Evolutionary conservation across 805 yeast species (phyloP).

Genomic region (Metschnikowia shivogae): DNA sequence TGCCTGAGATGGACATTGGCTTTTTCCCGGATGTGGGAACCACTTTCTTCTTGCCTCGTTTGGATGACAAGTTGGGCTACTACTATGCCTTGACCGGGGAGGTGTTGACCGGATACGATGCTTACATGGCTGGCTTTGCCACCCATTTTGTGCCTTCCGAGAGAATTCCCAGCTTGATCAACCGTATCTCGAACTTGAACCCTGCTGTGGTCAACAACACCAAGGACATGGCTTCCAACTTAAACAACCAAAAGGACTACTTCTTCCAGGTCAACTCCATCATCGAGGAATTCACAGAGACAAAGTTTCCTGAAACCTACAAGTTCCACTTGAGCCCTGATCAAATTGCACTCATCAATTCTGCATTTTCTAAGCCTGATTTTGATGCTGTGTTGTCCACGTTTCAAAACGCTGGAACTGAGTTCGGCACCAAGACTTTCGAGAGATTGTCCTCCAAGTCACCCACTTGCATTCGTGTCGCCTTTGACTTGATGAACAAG

Average conservation of each 20-base stretch:
- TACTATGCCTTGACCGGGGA: conserved; percentile 87
- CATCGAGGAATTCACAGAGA: conserved; percentile 71
- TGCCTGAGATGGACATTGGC: conserved; percentile 98
- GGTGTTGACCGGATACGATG: conserved; percentile 70
- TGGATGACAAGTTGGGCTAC: conserved; percentile 79
- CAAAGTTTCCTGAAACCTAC: conserved; percentile 58
- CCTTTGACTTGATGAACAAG: conserved; percentile 61
- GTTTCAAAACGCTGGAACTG: conserved; percentile 51
- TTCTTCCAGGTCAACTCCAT: conserved; percentile 62
- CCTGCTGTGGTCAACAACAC: conserved; percentile 34
- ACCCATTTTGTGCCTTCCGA: conserved; percentile 81
- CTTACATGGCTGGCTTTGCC: conserved; percentile 79
- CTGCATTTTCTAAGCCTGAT: conserved; percentile 52
- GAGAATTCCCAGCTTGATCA: conserved; percentile 56
- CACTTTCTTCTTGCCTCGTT: conserved; percentile 78
- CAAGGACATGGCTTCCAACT: conserved; percentile 17
- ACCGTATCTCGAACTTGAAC: conserved; percentile 61
- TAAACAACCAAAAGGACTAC: conserved; percentile 32
- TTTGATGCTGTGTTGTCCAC: conserved; percentile 55
- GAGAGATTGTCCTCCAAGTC: conserved; percentile 62
- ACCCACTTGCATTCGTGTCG: conserved; percentile 72
- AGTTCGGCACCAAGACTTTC: conserved; percentile 60
- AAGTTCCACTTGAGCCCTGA: conserved; percentile 53
- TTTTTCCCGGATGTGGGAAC: conserved; percentile 96
- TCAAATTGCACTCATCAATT: conserved; percentile 62